Evolutionary conservation across 805 yeast genomes (phyloP), one percentile per base, ranked within the genome.

Genomic region (Suhomyces emberorum): DNA sequence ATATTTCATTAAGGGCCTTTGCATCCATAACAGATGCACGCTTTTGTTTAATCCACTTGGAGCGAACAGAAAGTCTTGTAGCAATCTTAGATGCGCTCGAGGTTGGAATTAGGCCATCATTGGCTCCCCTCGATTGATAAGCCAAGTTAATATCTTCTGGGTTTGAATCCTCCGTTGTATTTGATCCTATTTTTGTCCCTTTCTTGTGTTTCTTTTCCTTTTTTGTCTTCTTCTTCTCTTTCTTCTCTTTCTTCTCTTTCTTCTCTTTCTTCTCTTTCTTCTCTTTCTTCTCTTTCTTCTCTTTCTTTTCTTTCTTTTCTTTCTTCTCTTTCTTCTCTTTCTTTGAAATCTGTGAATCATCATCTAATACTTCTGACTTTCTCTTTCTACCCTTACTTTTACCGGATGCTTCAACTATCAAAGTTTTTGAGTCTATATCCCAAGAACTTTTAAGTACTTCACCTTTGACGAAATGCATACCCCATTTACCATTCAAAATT

Each of bases 11-110:
- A 43, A 91, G 71, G 10, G 96, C 88, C 57, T 87, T 81, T 2
- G 83, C 74, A 56, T 91, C 98, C 80, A 83, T 77, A 0, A 89
- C 88, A 1, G 97, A 91, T 8, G 95, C 93, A 51, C 93, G 75
- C 57, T 91, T 91, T 58, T 88, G 95, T 47, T 74, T 82, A 37
- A 91, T 89, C 82, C 88, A 89, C 58, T 77, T 82, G 15, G 95
- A 81, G 57, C 98, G 76, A 3, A 84, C 84, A 1, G 95, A 58
- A 15, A 65, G 48, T 38, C 72, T 54, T 1, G 65, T 57, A 2
- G 70, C 57, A 6, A 65, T 59, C 25, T 15, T 20, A 24, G 41
- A 26, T 25, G 39, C 32, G 42, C 35, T 42, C 35, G 21, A 34
- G 38, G 26, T 39, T 39, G 38, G 23, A 9, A 17, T 12, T 18